phyloP scores from a whole-genome alignment of 192 early-diverging fungal species.

The Podila epigama region DNA sequence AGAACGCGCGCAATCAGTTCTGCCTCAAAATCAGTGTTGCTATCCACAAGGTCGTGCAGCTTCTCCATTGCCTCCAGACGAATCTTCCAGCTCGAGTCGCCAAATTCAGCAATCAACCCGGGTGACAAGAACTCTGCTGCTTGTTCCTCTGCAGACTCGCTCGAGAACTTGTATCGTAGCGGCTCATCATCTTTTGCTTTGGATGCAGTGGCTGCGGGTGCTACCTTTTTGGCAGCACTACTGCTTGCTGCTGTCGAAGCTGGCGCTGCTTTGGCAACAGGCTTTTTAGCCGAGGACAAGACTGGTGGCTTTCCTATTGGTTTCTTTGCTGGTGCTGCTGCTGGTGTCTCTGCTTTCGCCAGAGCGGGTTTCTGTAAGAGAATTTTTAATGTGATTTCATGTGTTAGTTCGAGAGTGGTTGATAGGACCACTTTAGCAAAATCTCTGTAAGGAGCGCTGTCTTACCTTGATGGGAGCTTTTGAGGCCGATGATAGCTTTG shows the following conservation, averaged over 20 bases:
- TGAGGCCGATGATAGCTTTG: conserved; percentile 35
- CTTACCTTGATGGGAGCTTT: conserved; percentile 44
- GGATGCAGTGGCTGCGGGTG: conserved; percentile 42
- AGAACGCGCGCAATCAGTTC: conserved; percentile 87
- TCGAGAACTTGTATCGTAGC: conserved; percentile 72
- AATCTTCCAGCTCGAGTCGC: conserved; percentile 85
- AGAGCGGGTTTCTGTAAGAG: conserved; percentile 36
- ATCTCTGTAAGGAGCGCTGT: not conserved
- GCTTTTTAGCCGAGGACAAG: conserved; percentile 6
- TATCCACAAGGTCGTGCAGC: conserved; percentile 71
- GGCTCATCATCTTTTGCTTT: conserved; percentile 62
- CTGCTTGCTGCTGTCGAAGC: conserved; percentile 9
- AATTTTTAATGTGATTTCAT: too few relatives aligned
- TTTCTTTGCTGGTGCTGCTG: conserved; percentile 42
- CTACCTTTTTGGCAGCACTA: conserved; percentile 27
- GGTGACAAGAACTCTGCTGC: conserved; percentile 70
- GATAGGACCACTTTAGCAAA: not conserved
- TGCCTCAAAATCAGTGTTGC: conserved; percentile 63
- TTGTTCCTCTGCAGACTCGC: conserved; percentile 73
- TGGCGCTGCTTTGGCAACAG: conserved; percentile 24
- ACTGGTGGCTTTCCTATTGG: conserved; percentile 42
- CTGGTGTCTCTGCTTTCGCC: conserved; percentile 25
- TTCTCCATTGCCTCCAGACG: conserved; percentile 85
- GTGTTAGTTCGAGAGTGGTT: too few relatives aligned
- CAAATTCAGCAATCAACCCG: conserved; percentile 66